Evolutionary conservation across 768 basidiomycete genomes (phyloP), one percentile per base, ranked within the genome.

Genomic region (Kwoniella europaea): DNA sequence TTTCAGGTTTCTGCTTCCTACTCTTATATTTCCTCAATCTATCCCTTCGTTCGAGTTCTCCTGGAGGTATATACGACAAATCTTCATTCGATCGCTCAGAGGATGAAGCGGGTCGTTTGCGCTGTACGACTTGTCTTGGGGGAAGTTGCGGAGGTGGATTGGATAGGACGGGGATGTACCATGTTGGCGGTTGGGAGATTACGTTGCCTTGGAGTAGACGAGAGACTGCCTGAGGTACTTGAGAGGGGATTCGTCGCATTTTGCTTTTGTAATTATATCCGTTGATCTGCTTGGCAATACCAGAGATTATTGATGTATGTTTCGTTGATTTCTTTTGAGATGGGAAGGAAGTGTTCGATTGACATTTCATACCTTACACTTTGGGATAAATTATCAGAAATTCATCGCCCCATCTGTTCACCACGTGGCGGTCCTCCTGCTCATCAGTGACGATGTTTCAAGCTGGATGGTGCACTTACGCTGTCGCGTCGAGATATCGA

Each of bases 141-240:
- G 94, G 94, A 24, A 94, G 88, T 44, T 91, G 89, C 59, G 93
- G 88, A 15, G 94, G 94, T n/a, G 94, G 94, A 82, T 94, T 87
- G 70, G 92, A 88, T 15, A 94, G 88, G 44, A 94, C 92, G 42
- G 94, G 90, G 72, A 90, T 86, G 79, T 88, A 93, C 94, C 94
- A 96, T 58, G 87, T 87, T 66, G 94, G 94, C 79, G 90, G 88
- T 16, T 86, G 82, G 76, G 87, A 86, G 53, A 92, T 84, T 76
- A 88, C 88, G 58, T 88, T 85, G 56, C 87, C 89, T 50, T 89
- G 88, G 83, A 93, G 87, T 56, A 96, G 87, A 71, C 94, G 90
- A 41, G 92, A 90, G 57, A 91, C 90, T 68, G 92, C 90, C 84
- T 91, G 89, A 85, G 94, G 94, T 24, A 96, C 94, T 82, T 96